These are phyloP conservation scores for Hypoxylon perforatum DNA, from an alignment of 495 filamentous ascomycete genomes.

Conservation along the genomic window DNA sequence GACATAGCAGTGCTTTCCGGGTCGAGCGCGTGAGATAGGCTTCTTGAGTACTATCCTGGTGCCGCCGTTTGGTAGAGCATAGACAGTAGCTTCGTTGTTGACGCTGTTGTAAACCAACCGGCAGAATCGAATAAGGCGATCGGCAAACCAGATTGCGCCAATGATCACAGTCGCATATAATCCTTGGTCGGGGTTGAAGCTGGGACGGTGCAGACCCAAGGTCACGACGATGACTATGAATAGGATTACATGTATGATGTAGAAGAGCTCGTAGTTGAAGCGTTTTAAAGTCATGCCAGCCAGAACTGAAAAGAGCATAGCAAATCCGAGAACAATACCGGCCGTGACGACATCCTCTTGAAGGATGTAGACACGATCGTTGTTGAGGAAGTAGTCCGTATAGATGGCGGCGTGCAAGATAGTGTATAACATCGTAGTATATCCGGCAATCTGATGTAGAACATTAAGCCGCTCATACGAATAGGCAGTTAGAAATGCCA, in stretches of 20 bases:
- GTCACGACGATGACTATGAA: slow-evolving; percentile 63
- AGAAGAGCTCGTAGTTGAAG: slow-evolving; percentile 68
- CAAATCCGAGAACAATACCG: slow-evolving; percentile 61
- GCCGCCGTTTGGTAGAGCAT: slow-evolving; percentile 65
- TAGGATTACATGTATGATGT: slow-evolving; percentile 63
- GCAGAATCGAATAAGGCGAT: slow-evolving; percentile 61
- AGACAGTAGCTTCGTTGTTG: slow-evolving; percentile 66
- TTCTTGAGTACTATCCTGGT: slow-evolving; percentile 66
- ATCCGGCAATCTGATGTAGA: slow-evolving; percentile 68
- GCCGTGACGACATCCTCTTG: slow-evolving; percentile 53
- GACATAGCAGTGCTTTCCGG: slow-evolving; percentile 70
- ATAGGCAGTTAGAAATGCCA: slow-evolving; percentile 65
- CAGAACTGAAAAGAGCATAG: slow-evolving; percentile 51
- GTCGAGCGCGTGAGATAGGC: slow-evolving; percentile 52
- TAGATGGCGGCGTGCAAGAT: slow-evolving; percentile 60
- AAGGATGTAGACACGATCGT: slow-evolving; percentile 45
- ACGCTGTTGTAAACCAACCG: slow-evolving; percentile 61
- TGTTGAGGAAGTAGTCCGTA: slow-evolving; percentile 50
- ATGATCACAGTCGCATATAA: slow-evolving; percentile 59
- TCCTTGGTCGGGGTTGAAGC: slow-evolving; percentile 49
- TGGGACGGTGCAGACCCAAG: slow-evolving; percentile 65
- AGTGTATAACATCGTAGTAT: slow-evolving; percentile 59
- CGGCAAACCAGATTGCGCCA: slow-evolving; percentile 61
- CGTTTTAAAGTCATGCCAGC: slow-evolving; percentile 57
- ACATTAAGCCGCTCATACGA: slow-evolving; percentile 71